Evolutionary conservation across 768 basidiomycete species (phyloP).

Genomic region (Lactifluus pinguis): DNA sequence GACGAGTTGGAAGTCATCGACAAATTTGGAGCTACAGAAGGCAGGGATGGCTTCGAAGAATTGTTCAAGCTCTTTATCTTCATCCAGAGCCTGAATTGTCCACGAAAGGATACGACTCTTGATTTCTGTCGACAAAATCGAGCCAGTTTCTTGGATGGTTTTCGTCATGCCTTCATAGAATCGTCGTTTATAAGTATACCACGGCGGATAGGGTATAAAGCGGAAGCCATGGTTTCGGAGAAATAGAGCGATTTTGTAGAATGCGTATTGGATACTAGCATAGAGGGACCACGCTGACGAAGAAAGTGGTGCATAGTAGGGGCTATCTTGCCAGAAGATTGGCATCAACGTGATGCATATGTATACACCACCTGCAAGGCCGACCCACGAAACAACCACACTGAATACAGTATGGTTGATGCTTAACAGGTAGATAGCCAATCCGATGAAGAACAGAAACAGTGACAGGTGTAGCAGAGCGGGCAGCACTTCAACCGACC

Average conservation of each 20-base stretch:
- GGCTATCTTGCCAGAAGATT: too few relatives aligned
- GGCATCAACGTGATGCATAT: background rate
- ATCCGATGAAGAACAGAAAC: background rate
- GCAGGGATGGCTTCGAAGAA: background rate
- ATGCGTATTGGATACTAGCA: background rate
- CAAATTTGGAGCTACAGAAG: background rate
- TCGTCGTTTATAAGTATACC: background rate
- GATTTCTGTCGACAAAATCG: background rate
- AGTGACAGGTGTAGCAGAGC: background rate
- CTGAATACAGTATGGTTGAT: background rate
- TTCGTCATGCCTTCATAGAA: background rate
- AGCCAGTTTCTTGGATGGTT: background rate
- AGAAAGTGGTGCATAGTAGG: too few relatives aligned
- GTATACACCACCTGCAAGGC: background rate
- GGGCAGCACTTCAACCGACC: background rate
- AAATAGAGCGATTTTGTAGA: background rate
- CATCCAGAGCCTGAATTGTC: background rate
- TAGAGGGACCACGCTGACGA: background rate
- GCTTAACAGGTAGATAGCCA: background rate
- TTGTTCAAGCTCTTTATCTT: background rate
- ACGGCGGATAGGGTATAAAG: too few relatives aligned
- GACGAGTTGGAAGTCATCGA: background rate
- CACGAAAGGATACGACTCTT: background rate
- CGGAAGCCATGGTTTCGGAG: background rate
- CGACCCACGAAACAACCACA: background rate